Evolutionary conservation across 805 yeast genomes (phyloP).

Genomic region (Yamadazyma sp.): DNA sequence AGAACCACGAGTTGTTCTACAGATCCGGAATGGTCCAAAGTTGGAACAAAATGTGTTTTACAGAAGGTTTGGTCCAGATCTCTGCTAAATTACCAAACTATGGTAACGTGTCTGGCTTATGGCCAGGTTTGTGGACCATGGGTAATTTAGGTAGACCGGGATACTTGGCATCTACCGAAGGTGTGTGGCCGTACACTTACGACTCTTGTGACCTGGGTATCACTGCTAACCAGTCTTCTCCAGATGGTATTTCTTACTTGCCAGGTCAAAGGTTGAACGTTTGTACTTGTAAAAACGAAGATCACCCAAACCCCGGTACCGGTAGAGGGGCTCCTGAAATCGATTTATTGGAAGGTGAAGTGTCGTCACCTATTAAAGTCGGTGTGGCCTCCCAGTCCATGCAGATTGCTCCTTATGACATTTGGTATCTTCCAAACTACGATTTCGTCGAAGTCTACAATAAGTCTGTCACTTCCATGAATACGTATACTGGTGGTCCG

Average conservation of each 20-base stretch:
- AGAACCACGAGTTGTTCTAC: slow-evolving; percentile 36
- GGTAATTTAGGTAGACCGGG: slow-evolving; percentile 44
- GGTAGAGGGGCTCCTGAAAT: slow-evolving; percentile 62
- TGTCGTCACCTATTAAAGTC: slow-evolving; percentile 46
- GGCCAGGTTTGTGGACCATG: slow-evolving; percentile 46
- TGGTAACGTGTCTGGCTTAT: slow-evolving; percentile 37
- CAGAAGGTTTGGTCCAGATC: slow-evolving; percentile 32
- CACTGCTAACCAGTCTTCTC: slow-evolving; percentile 41
- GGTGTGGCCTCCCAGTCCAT: slow-evolving; percentile 90
- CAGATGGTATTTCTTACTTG: slow-evolving; percentile 41
- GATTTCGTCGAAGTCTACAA: slow-evolving; percentile 74
- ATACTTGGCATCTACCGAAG: slow-evolving; percentile 36
- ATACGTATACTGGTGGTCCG: slow-evolving; percentile 90
- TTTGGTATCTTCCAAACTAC: slow-evolving; percentile 93
- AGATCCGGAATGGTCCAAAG: slow-evolving; percentile 42
- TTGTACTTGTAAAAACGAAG: slow-evolving; percentile 38
- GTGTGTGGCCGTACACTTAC: slow-evolving; percentile 43
- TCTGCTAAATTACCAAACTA: slow-evolving; percentile 37
- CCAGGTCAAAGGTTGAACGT: slow-evolving; percentile 37
- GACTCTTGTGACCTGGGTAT: slow-evolving; percentile 42
- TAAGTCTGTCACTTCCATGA: slow-evolving; percentile 69
- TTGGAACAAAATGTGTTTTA: slow-evolving; percentile 42
- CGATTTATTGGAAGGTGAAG: slow-evolving; percentile 86
- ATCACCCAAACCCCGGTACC: slow-evolving; percentile 38
- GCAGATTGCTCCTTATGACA: slow-evolving; percentile 91